Conservation (phyloP, 257 asterid species). For the Solanum sitiens region DNA sequence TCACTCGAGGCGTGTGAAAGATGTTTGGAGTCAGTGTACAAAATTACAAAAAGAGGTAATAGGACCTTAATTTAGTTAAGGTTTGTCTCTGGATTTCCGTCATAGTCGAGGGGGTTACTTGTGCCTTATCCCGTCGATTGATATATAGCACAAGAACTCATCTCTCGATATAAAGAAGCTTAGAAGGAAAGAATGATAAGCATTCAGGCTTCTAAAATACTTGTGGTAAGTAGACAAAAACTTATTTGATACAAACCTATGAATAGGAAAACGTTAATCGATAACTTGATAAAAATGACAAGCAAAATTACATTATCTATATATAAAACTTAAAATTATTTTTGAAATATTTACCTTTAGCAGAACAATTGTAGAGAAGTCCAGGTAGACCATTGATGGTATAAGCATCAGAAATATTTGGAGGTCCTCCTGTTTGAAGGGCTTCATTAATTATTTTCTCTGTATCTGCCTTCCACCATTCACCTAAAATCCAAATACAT, state of each 20-base stretch:
- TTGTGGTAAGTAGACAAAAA: not conserved
- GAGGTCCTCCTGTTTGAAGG: constrained; percentile 43
- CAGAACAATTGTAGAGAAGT: constrained; percentile 44
- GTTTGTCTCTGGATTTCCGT: too few relatives aligned
- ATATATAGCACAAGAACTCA: not conserved
- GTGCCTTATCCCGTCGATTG: too few relatives aligned
- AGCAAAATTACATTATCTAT: not conserved
- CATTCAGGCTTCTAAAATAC: not conserved
- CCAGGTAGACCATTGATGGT: constrained; percentile 68
- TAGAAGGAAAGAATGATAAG: not conserved
- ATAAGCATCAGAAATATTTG: constrained; percentile 52
- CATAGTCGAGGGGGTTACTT: too few relatives aligned
- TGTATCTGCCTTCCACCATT: constrained; percentile 65
- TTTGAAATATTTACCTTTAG: constrained; percentile 20
- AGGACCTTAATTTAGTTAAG: too few relatives aligned
- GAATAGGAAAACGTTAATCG: not conserved
- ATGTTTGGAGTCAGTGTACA: too few relatives aligned
- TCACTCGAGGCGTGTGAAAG: too few relatives aligned
- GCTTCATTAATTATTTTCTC: constrained; percentile 47
- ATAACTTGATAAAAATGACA: not conserved
- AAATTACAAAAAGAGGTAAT: too few relatives aligned
- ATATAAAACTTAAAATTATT: not conserved
- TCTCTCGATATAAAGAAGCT: not conserved
- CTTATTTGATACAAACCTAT: not conserved
- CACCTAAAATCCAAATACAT: constrained; percentile 23